phyloP scores from a whole-genome alignment of 768 basidiomycete genomes.

The Zangia roseola region DNA sequence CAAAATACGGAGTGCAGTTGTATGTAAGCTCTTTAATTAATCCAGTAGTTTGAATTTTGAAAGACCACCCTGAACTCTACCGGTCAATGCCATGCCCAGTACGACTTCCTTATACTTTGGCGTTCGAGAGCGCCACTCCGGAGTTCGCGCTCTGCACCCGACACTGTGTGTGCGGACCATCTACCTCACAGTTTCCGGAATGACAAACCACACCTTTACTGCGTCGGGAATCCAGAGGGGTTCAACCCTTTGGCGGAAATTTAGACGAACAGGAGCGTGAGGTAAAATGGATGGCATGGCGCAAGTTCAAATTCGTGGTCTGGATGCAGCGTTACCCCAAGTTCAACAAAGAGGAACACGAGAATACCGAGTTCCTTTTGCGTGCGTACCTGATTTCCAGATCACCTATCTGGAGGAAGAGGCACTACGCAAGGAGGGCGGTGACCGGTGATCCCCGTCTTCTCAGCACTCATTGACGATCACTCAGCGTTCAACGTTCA shows the following conservation, averaged over 20 bases:
- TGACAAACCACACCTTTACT: constrained; percentile 99
- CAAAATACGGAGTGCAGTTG: no score
- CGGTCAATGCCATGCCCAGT: no score
- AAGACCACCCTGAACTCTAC: no score
- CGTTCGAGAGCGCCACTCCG: constrained; percentile 97
- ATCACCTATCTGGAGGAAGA: constrained; percentile 99
- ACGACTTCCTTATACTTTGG: no score
- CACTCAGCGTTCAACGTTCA: constrained; percentile 97
- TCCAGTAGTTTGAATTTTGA: no score
- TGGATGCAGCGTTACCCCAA: constrained; percentile 99
- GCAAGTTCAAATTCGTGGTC: constrained; percentile 99
- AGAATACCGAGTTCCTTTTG: constrained; percentile 96
- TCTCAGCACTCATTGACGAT: constrained; percentile 95
- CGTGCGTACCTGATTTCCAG: constrained; percentile 97
- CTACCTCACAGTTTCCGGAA: constrained; percentile 97
- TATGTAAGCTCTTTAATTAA: no score
- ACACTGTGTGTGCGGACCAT: constrained; percentile 95
- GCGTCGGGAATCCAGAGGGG: constrained; percentile 98
- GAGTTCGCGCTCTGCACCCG: constrained; percentile 98
- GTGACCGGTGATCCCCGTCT: constrained; percentile 95
- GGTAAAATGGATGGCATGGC: constrained; percentile 93
- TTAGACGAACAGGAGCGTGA: constrained; percentile 96
- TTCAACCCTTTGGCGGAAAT: constrained; percentile 95
- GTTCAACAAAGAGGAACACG: constrained; percentile 99
- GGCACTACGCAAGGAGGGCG: constrained; percentile 88